Percentiles rank a stretch among this genome's conserved stretches.
phyloP scores from a whole-genome alignment of 257 asterid genomes.

The Solanum peruvianum region DNA sequence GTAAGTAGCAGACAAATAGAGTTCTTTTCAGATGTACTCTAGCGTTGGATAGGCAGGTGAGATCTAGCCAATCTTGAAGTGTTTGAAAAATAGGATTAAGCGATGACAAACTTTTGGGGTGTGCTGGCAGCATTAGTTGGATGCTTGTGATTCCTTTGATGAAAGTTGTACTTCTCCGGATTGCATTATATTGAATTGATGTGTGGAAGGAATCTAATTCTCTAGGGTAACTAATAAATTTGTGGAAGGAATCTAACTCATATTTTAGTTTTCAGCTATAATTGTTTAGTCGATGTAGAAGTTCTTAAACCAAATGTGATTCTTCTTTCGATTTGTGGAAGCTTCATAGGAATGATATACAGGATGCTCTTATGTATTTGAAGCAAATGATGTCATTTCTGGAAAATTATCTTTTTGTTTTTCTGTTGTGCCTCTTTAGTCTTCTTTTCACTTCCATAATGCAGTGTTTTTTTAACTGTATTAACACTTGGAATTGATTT shows the following conservation, averaged over 20 bases:
- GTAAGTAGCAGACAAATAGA: background rate
- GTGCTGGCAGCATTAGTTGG: background rate
- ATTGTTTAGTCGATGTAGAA: background rate
- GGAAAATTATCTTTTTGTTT: background rate
- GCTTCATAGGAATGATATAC: background rate
- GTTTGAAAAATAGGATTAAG: background rate
- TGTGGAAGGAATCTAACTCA: background rate
- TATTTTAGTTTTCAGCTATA: background rate
- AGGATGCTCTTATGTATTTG: background rate
- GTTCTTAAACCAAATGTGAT: background rate
- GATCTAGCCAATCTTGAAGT: background rate
- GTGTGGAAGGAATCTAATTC: background rate
- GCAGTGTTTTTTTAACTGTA: background rate
- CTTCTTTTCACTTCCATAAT: background rate
- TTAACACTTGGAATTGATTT: background rate
- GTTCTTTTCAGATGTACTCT: background rate
- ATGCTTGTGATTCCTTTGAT: background rate
- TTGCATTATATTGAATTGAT: background rate
- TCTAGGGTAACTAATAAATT: background rate
- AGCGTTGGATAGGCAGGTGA: background rate
- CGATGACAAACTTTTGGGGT: background rate
- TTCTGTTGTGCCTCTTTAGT: background rate
- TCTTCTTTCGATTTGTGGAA: background rate
- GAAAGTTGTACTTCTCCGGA: background rate
- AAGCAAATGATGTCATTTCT: background rate